Base-by-base conservation (phyloP, 2,329 filamentous ascomycete species). In the Ramularia collo-cygni region DNA sequence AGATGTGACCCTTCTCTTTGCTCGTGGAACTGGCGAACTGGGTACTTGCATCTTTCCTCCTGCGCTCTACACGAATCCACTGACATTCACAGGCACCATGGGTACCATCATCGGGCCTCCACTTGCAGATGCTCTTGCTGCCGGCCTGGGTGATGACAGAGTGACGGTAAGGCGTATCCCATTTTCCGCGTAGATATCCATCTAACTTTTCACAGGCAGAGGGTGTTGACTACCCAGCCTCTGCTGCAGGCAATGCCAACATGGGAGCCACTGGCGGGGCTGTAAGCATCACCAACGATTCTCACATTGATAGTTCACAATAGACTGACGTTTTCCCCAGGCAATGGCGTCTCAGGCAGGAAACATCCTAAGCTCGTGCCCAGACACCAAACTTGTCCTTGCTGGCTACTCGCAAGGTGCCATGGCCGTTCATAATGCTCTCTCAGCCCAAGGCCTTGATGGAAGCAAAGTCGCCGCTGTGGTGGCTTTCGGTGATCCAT, bases 1-100 rank as follows among this genome's bases (percentile, higher is more conserved):
- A 39, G 55, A 62, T 16, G 65, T 74, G 45, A 76, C 73, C 3
- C 58, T 77, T 35, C 68, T 78, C 48, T 77, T 74, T 47, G 74
- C 74, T n/a, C 69, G 75, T n/a, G 75, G 75, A 8, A 77, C 74
- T 6, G 68, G 65, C 3, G 72, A 77, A 52, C 27, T 46, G 0
- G 73, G 72, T 27, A 77, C 74, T 15, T 40, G 69, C 3, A 62
- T 66, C 2, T 73, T 73, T 0, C 73, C 71, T 2, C 65, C 69
- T 1, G 13, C 17, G 8, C n/a, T 21, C 19, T 17, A n/a, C 31
- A 19, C 19, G 9, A 16, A 12, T 19, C 16, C 4, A 16, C 38
- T 40, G 15, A 35, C 16, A 17, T 26, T 15, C n/a, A 17, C 24
- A 15, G 35, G 31, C n/a, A 21, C 16, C 13, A 3, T 33, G 31